Conservation (phyloP, 2,329 filamentous ascomycete species). For the Arthroderma uncinatum region DNA sequence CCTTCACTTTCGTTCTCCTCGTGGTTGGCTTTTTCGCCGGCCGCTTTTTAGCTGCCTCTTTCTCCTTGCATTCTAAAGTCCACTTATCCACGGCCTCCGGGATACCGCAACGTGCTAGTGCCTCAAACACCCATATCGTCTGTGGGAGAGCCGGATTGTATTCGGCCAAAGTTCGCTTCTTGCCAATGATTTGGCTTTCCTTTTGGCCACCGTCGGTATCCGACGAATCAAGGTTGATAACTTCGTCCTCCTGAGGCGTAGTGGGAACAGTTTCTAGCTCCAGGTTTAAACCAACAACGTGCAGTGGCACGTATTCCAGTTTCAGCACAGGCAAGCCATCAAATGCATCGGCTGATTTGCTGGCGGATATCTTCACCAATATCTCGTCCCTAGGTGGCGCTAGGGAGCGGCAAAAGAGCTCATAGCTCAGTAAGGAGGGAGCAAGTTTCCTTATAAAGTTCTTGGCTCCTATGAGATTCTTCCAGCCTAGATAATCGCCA, state of each 20-base stretch:
- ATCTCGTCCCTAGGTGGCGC: slow-evolving; percentile 28
- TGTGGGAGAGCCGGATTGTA: slow-evolving; percentile 56
- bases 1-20: slow-evolving; percentile 27
- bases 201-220: slow-evolving; percentile 23
- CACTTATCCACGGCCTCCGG: slow-evolving; percentile 56
- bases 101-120: slow-evolving; percentile 52
- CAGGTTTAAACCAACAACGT: slow-evolving; percentile 68
- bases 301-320: slow-evolving; percentile 62
- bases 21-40: slow-evolving; percentile 22
- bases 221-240: slow-evolving; percentile 21
- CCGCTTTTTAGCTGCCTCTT: slow-evolving; percentile 19
- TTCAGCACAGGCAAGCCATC: slow-evolving; percentile 68
- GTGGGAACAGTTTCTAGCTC: slow-evolving; percentile 43
- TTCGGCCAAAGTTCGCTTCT: slow-evolving; percentile 24
- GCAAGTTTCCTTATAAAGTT: slow-evolving; percentile 76
- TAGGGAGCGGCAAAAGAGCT: slow-evolving; percentile 32
- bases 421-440: slow-evolving; percentile 60
- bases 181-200: slow-evolving; percentile 17
- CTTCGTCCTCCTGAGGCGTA: slow-evolving; percentile 2
- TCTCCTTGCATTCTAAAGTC: slow-evolving; percentile 38
- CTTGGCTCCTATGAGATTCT: slow-evolving; percentile 61
- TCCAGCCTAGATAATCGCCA: slow-evolving; percentile 77
- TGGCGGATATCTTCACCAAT: slow-evolving; percentile 51
- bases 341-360: slow-evolving; percentile 59
- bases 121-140: slow-evolving; percentile 57